Conservation (phyloP, 345 rosid species). For the Lumnitzera littorea region DNA sequence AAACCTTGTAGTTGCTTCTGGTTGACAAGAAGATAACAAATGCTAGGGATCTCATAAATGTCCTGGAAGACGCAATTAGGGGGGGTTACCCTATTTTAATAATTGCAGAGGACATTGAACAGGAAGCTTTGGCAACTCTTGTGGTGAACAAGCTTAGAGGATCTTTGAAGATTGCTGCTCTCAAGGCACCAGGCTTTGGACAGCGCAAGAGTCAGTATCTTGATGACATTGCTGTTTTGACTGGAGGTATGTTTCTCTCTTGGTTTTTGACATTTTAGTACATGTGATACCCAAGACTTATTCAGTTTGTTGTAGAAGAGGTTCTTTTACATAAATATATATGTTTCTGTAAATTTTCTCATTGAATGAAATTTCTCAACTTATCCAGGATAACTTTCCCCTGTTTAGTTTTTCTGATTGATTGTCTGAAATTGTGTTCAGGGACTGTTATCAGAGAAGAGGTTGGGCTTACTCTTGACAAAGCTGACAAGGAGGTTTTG, state of each 20-base stretch:
- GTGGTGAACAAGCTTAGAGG: slow-evolving; percentile 96
- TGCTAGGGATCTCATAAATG: slow-evolving; percentile 82
- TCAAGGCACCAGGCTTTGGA: slow-evolving; percentile 96
- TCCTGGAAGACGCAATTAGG: slow-evolving; percentile 89
- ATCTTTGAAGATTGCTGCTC: slow-evolving; percentile 86
- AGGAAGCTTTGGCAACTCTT: slow-evolving; percentile 95
- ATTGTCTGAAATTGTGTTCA: slow-evolving; percentile 11
- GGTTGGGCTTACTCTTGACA: slow-evolving; percentile 92
- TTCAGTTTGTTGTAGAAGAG: not conserved
- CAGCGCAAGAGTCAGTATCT: slow-evolving; percentile 96
- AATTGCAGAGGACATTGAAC: slow-evolving; percentile 94
- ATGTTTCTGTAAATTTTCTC: too few relatives aligned
- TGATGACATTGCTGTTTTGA: slow-evolving; percentile 92
- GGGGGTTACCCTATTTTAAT: slow-evolving; percentile 67
- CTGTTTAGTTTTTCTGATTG: not conserved
- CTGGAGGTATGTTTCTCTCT: slow-evolving; percentile 49
- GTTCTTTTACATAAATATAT: not conserved
- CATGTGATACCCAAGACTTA: not conserved
- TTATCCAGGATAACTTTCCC: not conserved
- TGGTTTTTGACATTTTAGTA: not conserved
- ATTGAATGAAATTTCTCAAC: too few relatives aligned
- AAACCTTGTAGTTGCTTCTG: slow-evolving; percentile 73
- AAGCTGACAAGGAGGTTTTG: slow-evolving; percentile 84
- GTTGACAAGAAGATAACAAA: slow-evolving; percentile 96
- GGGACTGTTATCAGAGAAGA: slow-evolving; percentile 93